Evolutionary conservation across 2,329 filamentous ascomycete species (phyloP).

Genomic region (Epichloe uncinata): DNA sequence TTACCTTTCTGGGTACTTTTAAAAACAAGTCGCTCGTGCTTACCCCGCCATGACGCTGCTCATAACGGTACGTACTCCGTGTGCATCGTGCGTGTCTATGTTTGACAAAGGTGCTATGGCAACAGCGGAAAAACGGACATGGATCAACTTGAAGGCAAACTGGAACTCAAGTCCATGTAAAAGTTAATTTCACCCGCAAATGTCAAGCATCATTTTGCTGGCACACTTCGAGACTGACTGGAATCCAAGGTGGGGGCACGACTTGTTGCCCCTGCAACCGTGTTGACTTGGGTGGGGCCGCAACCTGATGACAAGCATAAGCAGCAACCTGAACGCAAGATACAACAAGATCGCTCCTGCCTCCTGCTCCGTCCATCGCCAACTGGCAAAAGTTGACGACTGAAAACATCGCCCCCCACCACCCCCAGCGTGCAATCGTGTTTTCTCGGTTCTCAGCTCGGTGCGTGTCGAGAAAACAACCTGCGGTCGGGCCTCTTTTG

Average conservation of each 20-base stretch:
- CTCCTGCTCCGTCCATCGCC: not conserved
- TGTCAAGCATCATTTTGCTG: too few relatives aligned
- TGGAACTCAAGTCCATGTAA: too few relatives aligned
- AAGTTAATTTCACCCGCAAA: too few relatives aligned
- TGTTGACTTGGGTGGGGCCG: constrained; percentile 16
- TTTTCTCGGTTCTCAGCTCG: not conserved
- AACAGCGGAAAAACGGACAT: not conserved
- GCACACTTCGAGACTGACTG: not conserved
- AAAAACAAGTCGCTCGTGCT: too few relatives aligned
- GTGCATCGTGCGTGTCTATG: not conserved
- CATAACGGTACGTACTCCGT: too few relatives aligned
- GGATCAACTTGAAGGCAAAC: too few relatives aligned
- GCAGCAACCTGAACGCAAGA: not conserved
- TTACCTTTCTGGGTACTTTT: too few relatives aligned
- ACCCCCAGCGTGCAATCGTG: not conserved
- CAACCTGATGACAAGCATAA: constrained; percentile 5
- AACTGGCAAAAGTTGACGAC: not conserved
- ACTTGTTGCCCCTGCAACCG: constrained; percentile 22
- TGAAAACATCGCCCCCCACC: not conserved
- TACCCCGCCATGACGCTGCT: too few relatives aligned
- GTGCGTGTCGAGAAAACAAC: not conserved
- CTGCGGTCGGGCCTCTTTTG: too few relatives aligned
- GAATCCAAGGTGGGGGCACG: constrained; percentile 1
- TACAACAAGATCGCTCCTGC: too few relatives aligned
- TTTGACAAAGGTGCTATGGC: not conserved